These are phyloP conservation scores for Astragalus glycyphyllos DNA, from an alignment of 306 rosid species.

Conservation along the genomic window DNA sequence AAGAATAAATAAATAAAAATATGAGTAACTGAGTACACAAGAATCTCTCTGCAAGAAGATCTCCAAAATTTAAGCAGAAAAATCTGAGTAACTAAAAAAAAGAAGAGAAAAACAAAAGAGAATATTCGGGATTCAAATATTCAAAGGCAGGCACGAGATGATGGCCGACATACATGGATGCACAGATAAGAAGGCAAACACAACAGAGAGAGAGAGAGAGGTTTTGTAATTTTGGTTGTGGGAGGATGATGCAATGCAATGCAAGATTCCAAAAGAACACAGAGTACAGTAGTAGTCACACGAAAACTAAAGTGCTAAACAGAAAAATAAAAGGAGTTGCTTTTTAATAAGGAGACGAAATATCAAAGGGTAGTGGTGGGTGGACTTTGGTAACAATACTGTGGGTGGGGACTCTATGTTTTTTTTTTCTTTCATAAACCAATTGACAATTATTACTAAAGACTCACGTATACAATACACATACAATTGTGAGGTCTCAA, in stretches of 20 bases:
- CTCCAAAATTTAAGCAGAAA: slow-evolving; percentile 39
- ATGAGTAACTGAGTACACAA: slow-evolving; percentile 42
- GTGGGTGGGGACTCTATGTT: slow-evolving; percentile 9
- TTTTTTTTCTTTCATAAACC: too few relatives aligned
- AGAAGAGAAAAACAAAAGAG: slow-evolving; percentile 5
- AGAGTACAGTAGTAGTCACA: slow-evolving; percentile 35
- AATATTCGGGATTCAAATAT: slow-evolving; percentile 21
- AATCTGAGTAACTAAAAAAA: neutral
- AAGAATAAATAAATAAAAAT: neutral
- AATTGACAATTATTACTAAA: too few relatives aligned
- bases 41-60: slow-evolving; percentile 37
- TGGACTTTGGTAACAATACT: neutral
- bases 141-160: slow-evolving; percentile 4
- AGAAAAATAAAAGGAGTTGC: neutral
- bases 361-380: slow-evolving; percentile 17
- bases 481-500: too few relatives aligned
- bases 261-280: slow-evolving; percentile 58
- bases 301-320: slow-evolving; percentile 42
- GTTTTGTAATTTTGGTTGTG: slow-evolving; percentile 35
- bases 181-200: slow-evolving; percentile 46
- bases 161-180: slow-evolving; percentile 53
- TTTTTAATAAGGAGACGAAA: neutral
- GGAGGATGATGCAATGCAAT: slow-evolving; percentile 47
- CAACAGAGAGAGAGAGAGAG: slow-evolving; percentile 26
- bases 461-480: too few relatives aligned